Evolutionary conservation across 1,139 yeast species (phyloP), one percentile per base, ranked within the genome.

Genomic region (Wickerhamomyces sp.): DNA sequence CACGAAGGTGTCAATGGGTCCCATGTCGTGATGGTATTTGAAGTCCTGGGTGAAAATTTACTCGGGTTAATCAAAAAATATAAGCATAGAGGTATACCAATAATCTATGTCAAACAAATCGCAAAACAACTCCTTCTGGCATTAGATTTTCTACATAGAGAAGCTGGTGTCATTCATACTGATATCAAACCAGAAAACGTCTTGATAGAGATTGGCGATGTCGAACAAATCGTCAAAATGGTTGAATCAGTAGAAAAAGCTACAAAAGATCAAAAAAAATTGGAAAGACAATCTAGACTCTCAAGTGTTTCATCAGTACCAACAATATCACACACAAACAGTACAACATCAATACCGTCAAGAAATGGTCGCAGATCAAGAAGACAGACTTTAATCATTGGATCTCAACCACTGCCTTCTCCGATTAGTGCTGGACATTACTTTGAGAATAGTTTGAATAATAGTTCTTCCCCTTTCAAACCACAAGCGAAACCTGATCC

Each of bases 401-500:
- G 92, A 1, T 82, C 92, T 0, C 92, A 84, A 56, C 95, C 96
- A 13, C 65, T 87, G 38, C 94, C 95, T 1, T 81, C 90, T 0
- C 92, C 95, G 3, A 67, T 85, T 43, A 68, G 76, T 46, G 69
- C 78, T 0, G 68, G 64, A 4, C 60, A 60, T 39, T 55, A 61
- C 27, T 56, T 59, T 36, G 67, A 61, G 31, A 52, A 29, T 16
- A 15, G 26, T 37, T 38, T 12, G 7, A 27, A 31, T 15, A 40
- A 26, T 16, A 42, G 28, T 13, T 41, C 41, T 14, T 44, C 50
- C 1, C 52, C 52, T 9, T 35, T 37, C 20, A 46, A 42, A 29
- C 29, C 42, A 4, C 25, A 39, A 9, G 17, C 41, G 12, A 42
- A 35, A 19, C 28, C 48, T 7, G 45, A 41, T 6, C 40, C 29